A percentile compares a stretch with the other conserved stretches of the same genome.
Conservation (phyloP, 2,329 filamentous ascomycete species). For the Periconia digitata region DNA sequence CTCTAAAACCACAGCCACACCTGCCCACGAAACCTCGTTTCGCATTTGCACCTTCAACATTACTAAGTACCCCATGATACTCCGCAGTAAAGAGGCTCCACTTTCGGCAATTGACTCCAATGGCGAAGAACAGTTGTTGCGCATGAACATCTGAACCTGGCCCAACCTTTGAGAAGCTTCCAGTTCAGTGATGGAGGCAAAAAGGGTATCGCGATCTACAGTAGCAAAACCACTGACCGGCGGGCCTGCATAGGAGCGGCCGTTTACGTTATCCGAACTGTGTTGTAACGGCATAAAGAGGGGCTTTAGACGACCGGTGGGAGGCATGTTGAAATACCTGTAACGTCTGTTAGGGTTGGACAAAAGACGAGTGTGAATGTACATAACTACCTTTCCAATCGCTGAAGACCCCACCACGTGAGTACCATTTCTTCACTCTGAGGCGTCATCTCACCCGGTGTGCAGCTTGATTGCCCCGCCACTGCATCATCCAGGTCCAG, state of each 20-base stretch:
- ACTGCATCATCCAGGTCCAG: constrained; percentile 13
- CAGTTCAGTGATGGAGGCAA: constrained; percentile 6
- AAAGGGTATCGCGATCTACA: constrained; percentile 1
- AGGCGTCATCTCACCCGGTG: constrained; percentile 2
- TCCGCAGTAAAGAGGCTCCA: background rate
- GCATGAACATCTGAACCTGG: constrained; percentile 14
- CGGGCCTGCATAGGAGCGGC: background rate
- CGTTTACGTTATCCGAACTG: background rate
- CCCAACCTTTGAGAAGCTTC: constrained; percentile 11
- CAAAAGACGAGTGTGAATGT: background rate
- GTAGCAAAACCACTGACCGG: constrained; percentile 4
- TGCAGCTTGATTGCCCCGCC: background rate
- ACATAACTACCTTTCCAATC: constrained; percentile 10
- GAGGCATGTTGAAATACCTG: constrained; percentile 20
- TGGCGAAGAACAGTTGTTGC: constrained; percentile 7
- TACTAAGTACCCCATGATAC: constrained; percentile 2
- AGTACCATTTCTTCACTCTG: constrained; percentile 12
- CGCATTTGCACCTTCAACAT: constrained; percentile 3
- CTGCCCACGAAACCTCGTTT: constrained; percentile 1
- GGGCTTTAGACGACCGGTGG: constrained; percentile 9
- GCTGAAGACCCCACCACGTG: constrained; percentile 8
- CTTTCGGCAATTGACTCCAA: background rate
- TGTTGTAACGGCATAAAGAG: constrained; percentile 7
- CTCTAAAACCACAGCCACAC: constrained; percentile 8
- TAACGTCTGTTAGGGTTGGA: background rate